These are phyloP conservation scores for Cafeteria roenbergensis DNA, from an alignment of 108 stramenopile genomes.

Conservation along the genomic window DNA sequence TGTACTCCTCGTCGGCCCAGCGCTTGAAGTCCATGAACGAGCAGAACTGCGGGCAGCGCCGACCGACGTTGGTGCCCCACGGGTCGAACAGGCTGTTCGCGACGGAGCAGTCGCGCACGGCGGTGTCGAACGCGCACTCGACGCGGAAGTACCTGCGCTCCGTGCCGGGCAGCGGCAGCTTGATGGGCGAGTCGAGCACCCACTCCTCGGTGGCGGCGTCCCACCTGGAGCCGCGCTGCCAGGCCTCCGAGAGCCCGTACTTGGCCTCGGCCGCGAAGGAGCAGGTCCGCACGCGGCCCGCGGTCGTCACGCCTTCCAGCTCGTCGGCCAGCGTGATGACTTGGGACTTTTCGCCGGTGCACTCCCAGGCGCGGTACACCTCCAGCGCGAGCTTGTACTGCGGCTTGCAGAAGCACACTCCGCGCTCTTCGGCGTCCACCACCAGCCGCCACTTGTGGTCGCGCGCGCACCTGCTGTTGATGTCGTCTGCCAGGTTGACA, in stretches of 20 bases:
- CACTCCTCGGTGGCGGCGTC: too few relatives aligned
- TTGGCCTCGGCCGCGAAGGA: too few relatives aligned
- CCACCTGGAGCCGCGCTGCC: too few relatives aligned
- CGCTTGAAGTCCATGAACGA: not conserved
- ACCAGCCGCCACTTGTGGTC: constrained; percentile 60
- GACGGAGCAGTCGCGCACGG: too few relatives aligned
- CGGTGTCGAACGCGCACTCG: too few relatives aligned
- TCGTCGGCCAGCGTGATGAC: not conserved
- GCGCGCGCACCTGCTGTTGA: constrained; percentile 43
- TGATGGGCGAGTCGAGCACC: too few relatives aligned
- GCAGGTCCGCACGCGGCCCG: not conserved
- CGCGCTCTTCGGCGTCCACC: constrained; percentile 38
- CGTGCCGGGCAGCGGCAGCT: too few relatives aligned
- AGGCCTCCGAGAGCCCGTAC: too few relatives aligned
- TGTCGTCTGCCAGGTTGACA: constrained; percentile 29
- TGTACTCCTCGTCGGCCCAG: not conserved
- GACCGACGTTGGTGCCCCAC: not conserved
- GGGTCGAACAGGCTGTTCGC: too few relatives aligned
- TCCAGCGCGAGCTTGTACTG: constrained; percentile 44
- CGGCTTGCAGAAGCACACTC: constrained; percentile 56
- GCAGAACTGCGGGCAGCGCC: not conserved
- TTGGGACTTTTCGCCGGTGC: constrained; percentile 23
- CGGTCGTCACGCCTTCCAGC: not conserved
- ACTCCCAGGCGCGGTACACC: constrained; percentile 62
- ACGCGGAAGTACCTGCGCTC: too few relatives aligned